phyloP scores from a whole-genome alignment of 2,329 filamentous ascomycete species.

The Mollisia scopiformis region DNA sequence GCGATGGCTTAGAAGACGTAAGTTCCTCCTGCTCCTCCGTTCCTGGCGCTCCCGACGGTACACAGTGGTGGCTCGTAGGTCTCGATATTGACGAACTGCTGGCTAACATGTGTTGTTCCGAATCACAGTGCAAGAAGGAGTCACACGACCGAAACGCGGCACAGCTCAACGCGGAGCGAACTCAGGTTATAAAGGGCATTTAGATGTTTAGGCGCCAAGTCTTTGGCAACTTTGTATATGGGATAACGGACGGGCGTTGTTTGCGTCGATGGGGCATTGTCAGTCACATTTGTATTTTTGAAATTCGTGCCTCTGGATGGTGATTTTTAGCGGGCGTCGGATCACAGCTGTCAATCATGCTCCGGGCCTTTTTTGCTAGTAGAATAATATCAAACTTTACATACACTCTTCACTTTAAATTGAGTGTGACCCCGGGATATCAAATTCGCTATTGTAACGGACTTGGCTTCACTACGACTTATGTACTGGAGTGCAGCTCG shows the following conservation, averaged over 20 bases:
- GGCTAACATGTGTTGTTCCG: slow-evolving; percentile 41
- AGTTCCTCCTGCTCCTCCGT: slow-evolving; percentile 40
- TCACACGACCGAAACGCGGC: slow-evolving; percentile 92
- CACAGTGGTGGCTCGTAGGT: slow-evolving; percentile 46
- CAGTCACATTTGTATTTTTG: slow-evolving; percentile 11
- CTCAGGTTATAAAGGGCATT: slow-evolving; percentile 90
- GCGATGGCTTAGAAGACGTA: slow-evolving; percentile 86
- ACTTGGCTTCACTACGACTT: too few species aligned
- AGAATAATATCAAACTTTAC: not conserved
- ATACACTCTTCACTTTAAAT: not conserved
- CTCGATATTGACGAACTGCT: slow-evolving; percentile 39
- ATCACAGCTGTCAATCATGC: slow-evolving; percentile 1
- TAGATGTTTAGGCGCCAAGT: slow-evolving; percentile 43
- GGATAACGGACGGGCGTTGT: slow-evolving; percentile 23
- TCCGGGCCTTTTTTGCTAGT: not conserved
- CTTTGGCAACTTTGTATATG: not conserved
- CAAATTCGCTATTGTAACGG: too few species aligned
- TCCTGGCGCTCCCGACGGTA: not conserved
- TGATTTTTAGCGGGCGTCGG: slow-evolving; percentile 19
- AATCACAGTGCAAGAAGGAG: slow-evolving; percentile 84
- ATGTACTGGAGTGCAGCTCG: too few species aligned
- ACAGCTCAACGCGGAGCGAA: slow-evolving; percentile 90
- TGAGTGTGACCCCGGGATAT: not conserved
- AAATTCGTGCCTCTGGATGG: slow-evolving; percentile 2
- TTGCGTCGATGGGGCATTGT: slow-evolving; percentile 5